A percentile compares a stretch with the other conserved stretches of the same genome.
phyloP scores from a whole-genome alignment of 768 basidiomycete species.

The Punctularia strigosozonata region DNA sequence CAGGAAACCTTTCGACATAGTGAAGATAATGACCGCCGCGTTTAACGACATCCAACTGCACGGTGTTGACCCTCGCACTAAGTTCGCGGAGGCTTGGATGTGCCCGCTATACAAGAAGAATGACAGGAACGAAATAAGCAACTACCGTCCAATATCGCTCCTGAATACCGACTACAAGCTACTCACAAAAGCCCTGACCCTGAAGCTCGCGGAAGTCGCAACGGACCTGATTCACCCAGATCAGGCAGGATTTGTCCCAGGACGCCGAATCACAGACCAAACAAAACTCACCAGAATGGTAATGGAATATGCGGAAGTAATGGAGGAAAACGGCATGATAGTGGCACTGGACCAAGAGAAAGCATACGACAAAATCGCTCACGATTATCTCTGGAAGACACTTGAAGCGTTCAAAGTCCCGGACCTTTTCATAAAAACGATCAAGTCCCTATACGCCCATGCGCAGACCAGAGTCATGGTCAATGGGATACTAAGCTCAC shows the following conservation, averaged over 20 bases:
- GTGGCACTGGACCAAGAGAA: constrained; percentile 3
- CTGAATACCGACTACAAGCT: not conserved
- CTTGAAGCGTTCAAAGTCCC: constrained; percentile 2
- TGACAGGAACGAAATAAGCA: not conserved
- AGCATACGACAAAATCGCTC: constrained; percentile 7
- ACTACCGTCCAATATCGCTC: not conserved
- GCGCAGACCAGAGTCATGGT: constrained; percentile 1
- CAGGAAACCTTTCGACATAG: not conserved
- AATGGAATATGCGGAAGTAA: constrained; percentile 1
- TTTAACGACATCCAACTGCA: not conserved
- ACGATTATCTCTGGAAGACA: constrained; percentile 6
- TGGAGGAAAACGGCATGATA: constrained; percentile 1
- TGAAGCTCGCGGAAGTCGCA: not conserved
- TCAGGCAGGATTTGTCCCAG: constrained; percentile 5
- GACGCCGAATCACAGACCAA: constrained; percentile 1
- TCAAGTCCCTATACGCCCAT: constrained; percentile 1
- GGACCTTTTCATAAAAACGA: not conserved
- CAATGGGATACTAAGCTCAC: constrained; percentile 1
- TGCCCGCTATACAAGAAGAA: not conserved
- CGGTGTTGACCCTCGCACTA: not conserved
- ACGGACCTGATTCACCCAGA: not conserved
- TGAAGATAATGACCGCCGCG: not conserved
- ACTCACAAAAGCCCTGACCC: not conserved
- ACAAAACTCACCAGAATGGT: not conserved
- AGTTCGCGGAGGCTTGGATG: not conserved